A percentile compares a stretch with the other conserved stretches of the same genome.
Conservation (phyloP, 176 grass and related monocot species). For the Ensete glaucum region DNA sequence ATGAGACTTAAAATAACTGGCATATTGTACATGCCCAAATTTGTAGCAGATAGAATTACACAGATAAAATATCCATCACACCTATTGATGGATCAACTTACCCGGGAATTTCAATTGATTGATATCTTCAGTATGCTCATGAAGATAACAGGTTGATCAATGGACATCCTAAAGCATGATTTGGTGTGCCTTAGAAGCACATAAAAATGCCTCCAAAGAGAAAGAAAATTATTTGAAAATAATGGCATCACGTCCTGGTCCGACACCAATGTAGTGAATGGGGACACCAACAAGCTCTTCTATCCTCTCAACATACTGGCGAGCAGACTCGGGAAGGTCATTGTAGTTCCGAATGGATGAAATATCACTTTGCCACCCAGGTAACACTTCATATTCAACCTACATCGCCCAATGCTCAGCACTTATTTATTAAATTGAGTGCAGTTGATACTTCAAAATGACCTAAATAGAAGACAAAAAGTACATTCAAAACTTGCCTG, state of each 20-base stretch:
- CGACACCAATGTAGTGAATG: conserved; percentile 77
- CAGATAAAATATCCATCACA: too few relatives aligned
- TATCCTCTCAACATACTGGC: conserved; percentile 71
- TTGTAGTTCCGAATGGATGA: conserved; percentile 54
- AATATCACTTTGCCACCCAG: conserved; percentile 75
- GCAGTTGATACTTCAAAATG: background rate
- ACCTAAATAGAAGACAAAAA: background rate
- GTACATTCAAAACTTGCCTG: conserved; percentile 30
- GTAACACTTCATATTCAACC: conserved; percentile 80
- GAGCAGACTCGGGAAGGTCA: conserved; percentile 59
- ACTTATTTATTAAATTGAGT: too few relatives aligned
- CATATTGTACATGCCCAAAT: too few relatives aligned
- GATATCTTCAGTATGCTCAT: too few relatives aligned
- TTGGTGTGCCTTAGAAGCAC: too few relatives aligned
- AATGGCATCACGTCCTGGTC: conserved; percentile 76
- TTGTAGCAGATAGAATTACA: too few relatives aligned
- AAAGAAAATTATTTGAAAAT: conserved; percentile 61
- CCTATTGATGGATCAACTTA: too few relatives aligned
- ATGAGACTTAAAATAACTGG: too few relatives aligned
- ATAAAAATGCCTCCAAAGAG: background rate
- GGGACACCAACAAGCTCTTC: conserved; percentile 81
- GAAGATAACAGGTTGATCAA: too few relatives aligned
- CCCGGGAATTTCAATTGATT: too few relatives aligned
- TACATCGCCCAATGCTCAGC: conserved; percentile 13
- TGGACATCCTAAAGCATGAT: too few relatives aligned